Percentiles rank a stretch among this genome's conserved stretches.
Evolutionary conservation across 352 stramenopile genomes (phyloP).

Genomic region (Globisporangium perplexum): DNA sequence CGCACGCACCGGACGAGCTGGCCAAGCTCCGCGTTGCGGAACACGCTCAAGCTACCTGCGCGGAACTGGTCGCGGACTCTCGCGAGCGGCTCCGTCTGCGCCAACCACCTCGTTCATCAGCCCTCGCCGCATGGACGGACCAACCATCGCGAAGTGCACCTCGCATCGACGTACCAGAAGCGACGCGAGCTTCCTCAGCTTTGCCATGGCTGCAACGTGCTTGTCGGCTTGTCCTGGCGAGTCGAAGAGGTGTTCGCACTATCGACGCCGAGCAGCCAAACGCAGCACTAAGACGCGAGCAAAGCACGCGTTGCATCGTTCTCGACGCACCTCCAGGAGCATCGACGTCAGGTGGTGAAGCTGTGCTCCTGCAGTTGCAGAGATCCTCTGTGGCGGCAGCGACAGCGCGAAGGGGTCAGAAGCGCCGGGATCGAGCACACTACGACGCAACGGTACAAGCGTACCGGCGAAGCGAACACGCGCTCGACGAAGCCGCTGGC

Average conservation of each 20-base stretch:
- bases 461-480: constrained; percentile 43
- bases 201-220: constrained; percentile 37
- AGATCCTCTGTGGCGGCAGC: constrained; percentile 36
- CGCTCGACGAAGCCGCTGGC: constrained; percentile 45
- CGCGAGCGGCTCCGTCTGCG: constrained; percentile 52
- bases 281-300: neutral
- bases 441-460: neutral
- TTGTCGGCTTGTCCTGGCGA: constrained; percentile 47
- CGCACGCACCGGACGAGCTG: constrained; percentile 38
- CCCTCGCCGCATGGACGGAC: constrained; percentile 16
- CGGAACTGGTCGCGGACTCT: constrained; percentile 54
- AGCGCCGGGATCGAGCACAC: neutral
- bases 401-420: neutral
- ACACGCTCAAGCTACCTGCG: constrained; percentile 29
- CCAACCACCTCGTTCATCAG: neutral
- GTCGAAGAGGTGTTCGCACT: constrained; percentile 45
- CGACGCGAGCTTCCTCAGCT: constrained; percentile 37
- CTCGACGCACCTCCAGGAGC: constrained; percentile 34
- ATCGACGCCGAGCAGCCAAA: neutral
- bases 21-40: constrained; percentile 35
- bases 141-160: no score
- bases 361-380: constrained; percentile 28
- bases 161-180: constrained; percentile 33
- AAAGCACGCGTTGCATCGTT: neutral
- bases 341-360: constrained; percentile 42